These are phyloP conservation scores for Lonicera japonica DNA, from an alignment of 129 eudicot species.

Conservation along the genomic window DNA sequence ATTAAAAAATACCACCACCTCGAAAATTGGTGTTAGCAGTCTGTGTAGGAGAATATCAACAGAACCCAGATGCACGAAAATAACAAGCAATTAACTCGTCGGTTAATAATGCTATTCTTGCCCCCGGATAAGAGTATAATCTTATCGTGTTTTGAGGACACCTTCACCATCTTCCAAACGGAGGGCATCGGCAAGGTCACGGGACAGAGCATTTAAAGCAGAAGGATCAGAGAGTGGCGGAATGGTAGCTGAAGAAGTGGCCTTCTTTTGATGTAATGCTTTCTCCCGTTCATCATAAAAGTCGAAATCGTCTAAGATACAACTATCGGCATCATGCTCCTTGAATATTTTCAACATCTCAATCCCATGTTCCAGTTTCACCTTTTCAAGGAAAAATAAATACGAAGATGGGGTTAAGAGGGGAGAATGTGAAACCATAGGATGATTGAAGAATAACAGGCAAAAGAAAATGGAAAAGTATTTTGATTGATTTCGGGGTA, in stretches of 20 bases:
- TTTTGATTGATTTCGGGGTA: no score
- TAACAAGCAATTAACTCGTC: no score
- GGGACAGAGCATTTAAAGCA: not conserved
- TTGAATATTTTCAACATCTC: constrained; percentile 75
- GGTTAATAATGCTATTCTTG: no score
- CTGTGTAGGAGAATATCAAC: not conserved
- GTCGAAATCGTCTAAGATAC: constrained; percentile 63
- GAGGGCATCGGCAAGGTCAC: not conserved
- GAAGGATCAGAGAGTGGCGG: no score
- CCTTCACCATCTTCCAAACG: not conserved
- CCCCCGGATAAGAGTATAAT: no score
- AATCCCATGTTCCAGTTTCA: constrained; percentile 63
- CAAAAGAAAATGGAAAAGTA: no score
- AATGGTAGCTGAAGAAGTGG: no score
- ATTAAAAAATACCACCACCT: no score
- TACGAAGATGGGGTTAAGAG: no score
- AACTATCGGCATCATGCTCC: constrained; percentile 56
- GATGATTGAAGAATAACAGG: no score
- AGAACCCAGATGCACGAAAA: not conserved
- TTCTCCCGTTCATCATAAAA: constrained; percentile 78
- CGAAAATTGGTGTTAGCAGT: not conserved
- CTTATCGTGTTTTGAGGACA: not conserved
- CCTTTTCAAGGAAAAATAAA: no score
- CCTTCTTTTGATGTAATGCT: constrained; percentile 58
- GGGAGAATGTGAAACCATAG: no score